These are phyloP conservation scores for Phlegmacium glaucopus DNA, from an alignment of 768 basidiomycete species.

Conservation along the genomic window DNA sequence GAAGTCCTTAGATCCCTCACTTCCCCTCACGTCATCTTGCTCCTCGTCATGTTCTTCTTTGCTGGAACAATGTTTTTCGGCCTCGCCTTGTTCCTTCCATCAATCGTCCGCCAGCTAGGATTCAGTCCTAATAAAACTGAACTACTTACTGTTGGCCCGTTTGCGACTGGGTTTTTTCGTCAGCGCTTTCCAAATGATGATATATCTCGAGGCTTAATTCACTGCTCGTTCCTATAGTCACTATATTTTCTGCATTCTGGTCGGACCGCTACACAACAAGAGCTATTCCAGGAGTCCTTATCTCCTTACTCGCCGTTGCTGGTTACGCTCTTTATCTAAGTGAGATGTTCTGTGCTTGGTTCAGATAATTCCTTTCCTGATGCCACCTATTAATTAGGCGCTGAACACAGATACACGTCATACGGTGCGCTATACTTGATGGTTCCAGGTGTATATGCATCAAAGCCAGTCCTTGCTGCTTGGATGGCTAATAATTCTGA, in stretches of 20 bases:
- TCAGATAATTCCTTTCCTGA: not conserved
- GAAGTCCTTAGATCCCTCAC: conserved; percentile 29
- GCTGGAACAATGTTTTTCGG: conserved; percentile 33
- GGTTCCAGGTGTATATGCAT: no score
- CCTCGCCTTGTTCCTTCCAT: conserved; percentile 33
- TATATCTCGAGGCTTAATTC: no score
- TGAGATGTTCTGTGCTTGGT: conserved; percentile 6
- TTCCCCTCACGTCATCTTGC: conserved; percentile 31
- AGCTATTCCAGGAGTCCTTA: conserved; percentile 19
- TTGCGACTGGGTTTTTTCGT: conserved; percentile 34
- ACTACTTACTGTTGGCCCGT: conserved; percentile 35
- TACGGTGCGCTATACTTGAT: no score
- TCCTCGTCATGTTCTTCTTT: conserved; percentile 34
- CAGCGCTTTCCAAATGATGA: no score
- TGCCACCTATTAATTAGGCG: conserved; percentile 13
- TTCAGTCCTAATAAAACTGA: conserved; percentile 30
- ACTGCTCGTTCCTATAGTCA: conserved; percentile 13
- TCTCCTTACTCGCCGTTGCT: conserved; percentile 21
- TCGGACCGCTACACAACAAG: conserved; percentile 26
- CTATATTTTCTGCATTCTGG: conserved; percentile 19
- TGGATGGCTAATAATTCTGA: no score
- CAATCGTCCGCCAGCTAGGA: conserved; percentile 34
- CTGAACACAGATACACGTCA: conserved; percentile 20
- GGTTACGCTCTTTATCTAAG: no score
- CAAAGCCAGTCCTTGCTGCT: no score